Conservation (phyloP, 2,329 filamentous ascomycete species). For the Xylaria sp. region DNA sequence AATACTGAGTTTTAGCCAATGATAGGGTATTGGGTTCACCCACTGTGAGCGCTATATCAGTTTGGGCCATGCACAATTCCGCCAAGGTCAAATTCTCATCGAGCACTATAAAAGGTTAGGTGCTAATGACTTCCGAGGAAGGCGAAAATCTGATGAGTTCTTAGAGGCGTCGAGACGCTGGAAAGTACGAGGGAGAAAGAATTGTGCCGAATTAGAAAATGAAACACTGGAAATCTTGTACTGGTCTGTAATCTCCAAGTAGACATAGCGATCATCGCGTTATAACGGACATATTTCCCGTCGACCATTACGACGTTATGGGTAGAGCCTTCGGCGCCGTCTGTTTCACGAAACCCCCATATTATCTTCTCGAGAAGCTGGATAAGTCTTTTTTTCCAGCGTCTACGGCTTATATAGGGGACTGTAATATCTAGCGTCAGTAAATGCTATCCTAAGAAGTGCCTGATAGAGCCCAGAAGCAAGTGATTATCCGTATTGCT, state of each 20-base stretch:
- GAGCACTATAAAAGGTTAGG: neutral
- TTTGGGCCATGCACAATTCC: neutral
- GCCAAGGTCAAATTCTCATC: neutral
- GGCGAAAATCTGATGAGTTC: neutral
- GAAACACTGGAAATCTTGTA: neutral
- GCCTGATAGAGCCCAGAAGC: too few species aligned
- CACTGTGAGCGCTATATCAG: neutral
- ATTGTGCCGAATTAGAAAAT: neutral
- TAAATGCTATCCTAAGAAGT: too few species aligned
- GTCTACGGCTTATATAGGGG: fast-evolving
- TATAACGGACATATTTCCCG: neutral
- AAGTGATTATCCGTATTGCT: neutral
- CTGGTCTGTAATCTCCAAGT: neutral
- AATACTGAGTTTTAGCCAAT: neutral
- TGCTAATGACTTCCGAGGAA: neutral
- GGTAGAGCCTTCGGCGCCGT: neutral
- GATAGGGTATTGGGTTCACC: neutral
- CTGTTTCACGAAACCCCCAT: neutral
- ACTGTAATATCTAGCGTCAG: neutral
- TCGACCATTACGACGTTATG: neutral
- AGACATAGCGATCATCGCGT: neutral
- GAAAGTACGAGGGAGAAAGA: neutral
- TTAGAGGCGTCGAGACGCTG: neutral
- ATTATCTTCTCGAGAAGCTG: neutral
- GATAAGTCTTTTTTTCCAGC: neutral